Evolutionary conservation across 441 rosid genomes (phyloP).

Genomic region (Gossypium schwendimanii): DNA sequence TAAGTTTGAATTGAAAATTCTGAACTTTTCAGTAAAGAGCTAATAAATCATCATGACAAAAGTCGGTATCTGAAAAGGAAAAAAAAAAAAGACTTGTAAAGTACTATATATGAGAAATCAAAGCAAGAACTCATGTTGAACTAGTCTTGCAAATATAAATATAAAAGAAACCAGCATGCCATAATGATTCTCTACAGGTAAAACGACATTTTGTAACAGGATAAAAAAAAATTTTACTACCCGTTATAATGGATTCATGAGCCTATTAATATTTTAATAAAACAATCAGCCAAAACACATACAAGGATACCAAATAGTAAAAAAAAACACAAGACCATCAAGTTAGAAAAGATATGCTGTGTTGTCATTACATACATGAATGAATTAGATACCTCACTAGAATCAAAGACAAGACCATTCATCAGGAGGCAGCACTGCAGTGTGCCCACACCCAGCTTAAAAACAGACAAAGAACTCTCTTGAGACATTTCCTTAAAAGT

Average conservation of each 20-base stretch:
- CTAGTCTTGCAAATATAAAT: not conserved
- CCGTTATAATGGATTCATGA: not conserved
- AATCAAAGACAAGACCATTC: slow-evolving; percentile 92
- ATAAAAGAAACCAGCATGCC: not conserved
- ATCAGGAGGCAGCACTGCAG: slow-evolving; percentile 70
- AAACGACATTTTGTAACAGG: not conserved
- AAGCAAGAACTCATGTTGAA: not conserved
- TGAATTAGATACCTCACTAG: slow-evolving; percentile 65
- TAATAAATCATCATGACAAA: not conserved
- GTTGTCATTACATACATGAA: slow-evolving; percentile 11
- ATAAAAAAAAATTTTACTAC: not conserved
- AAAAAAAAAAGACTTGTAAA: not conserved
- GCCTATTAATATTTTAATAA: not conserved
- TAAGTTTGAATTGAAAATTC: not conserved
- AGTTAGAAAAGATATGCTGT: slow-evolving; percentile 1
- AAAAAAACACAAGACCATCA: not conserved
- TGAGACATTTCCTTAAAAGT: slow-evolving; percentile 51
- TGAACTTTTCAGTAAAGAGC: not conserved
- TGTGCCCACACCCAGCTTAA: slow-evolving; percentile 81
- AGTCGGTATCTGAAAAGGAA: not conserved
- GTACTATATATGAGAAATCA: not conserved
- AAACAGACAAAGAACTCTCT: slow-evolving; percentile 80
- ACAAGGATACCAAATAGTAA: not conserved
- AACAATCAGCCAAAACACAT: not conserved
- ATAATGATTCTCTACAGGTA: slow-evolving; percentile 3